Evolutionary conservation across 345 rosid species (phyloP), one percentile per base, ranked within the genome.

Genomic region (Sisymbrium altissimum): DNA sequence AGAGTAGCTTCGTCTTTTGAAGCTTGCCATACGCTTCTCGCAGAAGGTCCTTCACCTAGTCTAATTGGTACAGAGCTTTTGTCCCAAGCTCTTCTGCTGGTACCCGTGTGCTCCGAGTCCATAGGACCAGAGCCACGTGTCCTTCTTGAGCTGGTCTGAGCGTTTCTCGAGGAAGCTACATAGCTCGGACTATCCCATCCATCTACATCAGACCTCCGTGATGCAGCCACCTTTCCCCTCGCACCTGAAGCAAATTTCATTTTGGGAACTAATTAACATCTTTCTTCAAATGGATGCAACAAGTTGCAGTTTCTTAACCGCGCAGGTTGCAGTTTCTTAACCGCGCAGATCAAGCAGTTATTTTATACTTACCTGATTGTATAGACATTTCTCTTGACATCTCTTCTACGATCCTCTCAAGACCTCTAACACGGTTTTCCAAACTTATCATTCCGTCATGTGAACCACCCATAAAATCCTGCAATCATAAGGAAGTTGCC

Each of bases 401-500:
- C 69, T 85, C 96, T 83, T 95, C 91, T 33, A 95, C 91, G 70
- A 84, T 83, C 83, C 98, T 89, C 89, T 92, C 99, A 75, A 95
- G 97, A 68, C 94, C 94, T 81, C 87, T 84, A 58, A 90, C 98
- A 77, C 99, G 86, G 80, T 86, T 86, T 76, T 95, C 97, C 78
- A 92, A 78, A 56, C 91, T 95, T 64, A 78, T 71, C 96, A 90
- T 92, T 79, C 98, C 87, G 63, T 90, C 83, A 39, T 89, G 97
- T 78, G 99, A 95, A 36, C 99, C 98, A 53, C 99, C 98, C 96
- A 95, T 95, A 78, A 92, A 92, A 73, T 90, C 99, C 97, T 95
- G 84, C 78, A 84, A 66, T 9, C 33, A 25, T 39, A 17, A 52
- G 30, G 9, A n/a, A 43, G 38, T 59, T 11, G 59, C 54, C 55